Conservation (phyloP, 2,329 filamentous ascomycete species). For the Dactylellina cionopaga region DNA sequence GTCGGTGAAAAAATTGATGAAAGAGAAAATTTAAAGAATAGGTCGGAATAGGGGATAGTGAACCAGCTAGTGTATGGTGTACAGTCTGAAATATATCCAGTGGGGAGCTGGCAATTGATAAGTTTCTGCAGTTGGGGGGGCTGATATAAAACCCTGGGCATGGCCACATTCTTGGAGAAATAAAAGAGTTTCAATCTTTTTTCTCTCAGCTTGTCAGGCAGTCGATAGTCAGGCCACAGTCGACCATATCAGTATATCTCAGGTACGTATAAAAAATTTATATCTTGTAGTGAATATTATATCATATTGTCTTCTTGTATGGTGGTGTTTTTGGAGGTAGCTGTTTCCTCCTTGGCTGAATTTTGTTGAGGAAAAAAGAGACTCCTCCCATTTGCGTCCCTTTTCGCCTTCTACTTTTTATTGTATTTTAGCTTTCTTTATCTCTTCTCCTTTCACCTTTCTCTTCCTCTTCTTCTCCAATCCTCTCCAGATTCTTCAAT, state of each 20-base stretch:
- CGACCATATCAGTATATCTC: constrained; percentile 7
- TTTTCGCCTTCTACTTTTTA: too few species aligned
- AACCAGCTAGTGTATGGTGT: constrained; percentile 29
- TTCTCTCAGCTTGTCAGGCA: background rate
- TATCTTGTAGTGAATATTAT: too few species aligned
- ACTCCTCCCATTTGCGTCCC: constrained; percentile 28
- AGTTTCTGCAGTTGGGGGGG: background rate
- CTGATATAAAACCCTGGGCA: constrained; percentile 43
- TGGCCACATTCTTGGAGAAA: constrained; percentile 25
- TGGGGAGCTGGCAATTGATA: constrained; percentile 37
- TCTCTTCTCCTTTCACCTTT: constrained; percentile 5
- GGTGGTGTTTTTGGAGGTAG: too few species aligned
- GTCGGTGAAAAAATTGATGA: constrained; percentile 31
- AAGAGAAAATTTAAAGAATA: too few species aligned
- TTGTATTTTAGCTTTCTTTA: too few species aligned
- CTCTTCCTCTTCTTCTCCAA: constrained; percentile 4
- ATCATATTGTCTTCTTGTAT: too few species aligned
- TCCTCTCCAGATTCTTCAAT: background rate
- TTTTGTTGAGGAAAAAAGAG: constrained; percentile 46
- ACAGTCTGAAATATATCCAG: too few species aligned
- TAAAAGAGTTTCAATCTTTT: constrained; percentile 8
- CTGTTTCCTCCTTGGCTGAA: constrained; percentile 38
- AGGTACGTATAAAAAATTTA: too few species aligned
- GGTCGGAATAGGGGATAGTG: constrained; percentile 38
- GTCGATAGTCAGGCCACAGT: constrained; percentile 50